Evolutionary conservation across 2,329 filamentous ascomycete genomes (phyloP).

Genomic region (Escovopsis sp.): DNA sequence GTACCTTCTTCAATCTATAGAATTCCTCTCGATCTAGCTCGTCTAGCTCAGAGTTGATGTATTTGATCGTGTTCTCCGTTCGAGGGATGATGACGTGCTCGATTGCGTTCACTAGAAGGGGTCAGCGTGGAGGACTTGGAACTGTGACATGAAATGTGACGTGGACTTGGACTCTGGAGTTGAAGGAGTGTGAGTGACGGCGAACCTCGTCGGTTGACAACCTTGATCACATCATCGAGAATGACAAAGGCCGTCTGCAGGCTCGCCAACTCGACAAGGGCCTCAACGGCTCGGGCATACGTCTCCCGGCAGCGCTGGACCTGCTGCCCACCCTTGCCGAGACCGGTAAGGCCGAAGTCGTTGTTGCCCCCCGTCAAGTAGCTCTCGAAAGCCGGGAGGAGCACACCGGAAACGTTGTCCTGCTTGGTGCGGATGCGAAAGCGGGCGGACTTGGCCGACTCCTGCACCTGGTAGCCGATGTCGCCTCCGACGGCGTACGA

Average conservation of each 20-base stretch:
- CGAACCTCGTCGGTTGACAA: constrained; percentile 85
- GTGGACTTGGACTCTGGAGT: no score
- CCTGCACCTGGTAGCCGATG: constrained; percentile 93
- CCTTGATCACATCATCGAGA: constrained; percentile 96
- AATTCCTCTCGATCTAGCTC: constrained; percentile 97
- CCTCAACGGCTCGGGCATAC: constrained; percentile 89
- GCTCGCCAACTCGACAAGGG: constrained; percentile 85
- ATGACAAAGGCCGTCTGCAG: constrained; percentile 97
- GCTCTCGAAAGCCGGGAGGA: constrained; percentile 86
- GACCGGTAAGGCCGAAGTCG: constrained; percentile 87
- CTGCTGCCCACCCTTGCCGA: constrained; percentile 95
- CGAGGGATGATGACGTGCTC: constrained; percentile 94
- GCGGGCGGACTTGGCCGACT: constrained; percentile 81
- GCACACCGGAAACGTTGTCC: constrained; percentile 95
- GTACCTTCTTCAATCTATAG: constrained; percentile 83
- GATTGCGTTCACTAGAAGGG: constrained; percentile 67
- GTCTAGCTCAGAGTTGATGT: constrained; percentile 96
- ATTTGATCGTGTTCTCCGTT: constrained; percentile 99
- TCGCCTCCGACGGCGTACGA: constrained; percentile 93
- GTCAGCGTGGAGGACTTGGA: constrained; percentile 8
- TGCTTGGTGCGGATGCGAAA: constrained; percentile 92
- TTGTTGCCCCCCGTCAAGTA: constrained; percentile 79
- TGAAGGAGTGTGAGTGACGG: no score
- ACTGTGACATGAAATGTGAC: no score
- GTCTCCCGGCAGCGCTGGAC: constrained; percentile 91